These are phyloP conservation scores for Globisporangium nagaii DNA, from an alignment of 352 stramenopile genomes.

Conservation along the genomic window DNA sequence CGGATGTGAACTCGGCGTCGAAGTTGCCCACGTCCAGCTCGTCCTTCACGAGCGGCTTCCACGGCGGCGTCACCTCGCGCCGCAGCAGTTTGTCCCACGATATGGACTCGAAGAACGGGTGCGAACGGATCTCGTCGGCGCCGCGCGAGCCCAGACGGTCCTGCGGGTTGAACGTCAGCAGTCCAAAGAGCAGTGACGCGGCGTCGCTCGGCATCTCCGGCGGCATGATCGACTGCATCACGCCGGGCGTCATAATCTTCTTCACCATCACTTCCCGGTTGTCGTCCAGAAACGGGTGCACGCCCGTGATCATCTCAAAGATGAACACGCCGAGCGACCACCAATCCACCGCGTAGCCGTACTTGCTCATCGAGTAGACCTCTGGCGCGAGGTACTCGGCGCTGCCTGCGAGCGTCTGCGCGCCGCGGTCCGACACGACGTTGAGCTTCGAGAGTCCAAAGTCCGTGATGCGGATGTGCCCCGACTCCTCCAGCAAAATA, in stretches of 20 bases:
- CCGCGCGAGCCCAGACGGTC: conserved; percentile 59
- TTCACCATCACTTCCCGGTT: conserved; percentile 81
- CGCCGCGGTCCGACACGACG: conserved; percentile 62
- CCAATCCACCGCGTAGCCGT: conserved; percentile 88
- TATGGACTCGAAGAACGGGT: conserved; percentile 83
- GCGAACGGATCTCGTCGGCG: conserved; percentile 61
- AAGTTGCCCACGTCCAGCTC: conserved; percentile 81
- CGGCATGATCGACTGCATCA: conserved; percentile 56
- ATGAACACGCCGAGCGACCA: conserved; percentile 90
- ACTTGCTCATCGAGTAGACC: conserved; percentile 64
- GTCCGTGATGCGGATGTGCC: conserved; percentile 96
- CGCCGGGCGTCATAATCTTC: conserved; percentile 83
- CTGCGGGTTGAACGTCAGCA: conserved; percentile 73
- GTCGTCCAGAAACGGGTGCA: conserved; percentile 86
- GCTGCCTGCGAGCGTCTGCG: conserved; percentile 71
- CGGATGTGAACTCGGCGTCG: conserved; percentile 66
- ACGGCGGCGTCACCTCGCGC: conserved; percentile 50
- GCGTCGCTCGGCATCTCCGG: conserved; percentile 61
- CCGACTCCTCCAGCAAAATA: conserved; percentile 76
- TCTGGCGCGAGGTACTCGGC: conserved; percentile 90
- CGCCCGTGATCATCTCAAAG: conserved; percentile 88
- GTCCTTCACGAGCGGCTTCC: conserved; percentile 55
- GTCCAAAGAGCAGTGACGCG: conserved; percentile 58
- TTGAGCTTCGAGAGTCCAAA: conserved; percentile 89
- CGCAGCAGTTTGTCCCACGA: conserved; percentile 78